Conservation (phyloP, 306 rosid species). For the Castanospermum australe region DNA sequence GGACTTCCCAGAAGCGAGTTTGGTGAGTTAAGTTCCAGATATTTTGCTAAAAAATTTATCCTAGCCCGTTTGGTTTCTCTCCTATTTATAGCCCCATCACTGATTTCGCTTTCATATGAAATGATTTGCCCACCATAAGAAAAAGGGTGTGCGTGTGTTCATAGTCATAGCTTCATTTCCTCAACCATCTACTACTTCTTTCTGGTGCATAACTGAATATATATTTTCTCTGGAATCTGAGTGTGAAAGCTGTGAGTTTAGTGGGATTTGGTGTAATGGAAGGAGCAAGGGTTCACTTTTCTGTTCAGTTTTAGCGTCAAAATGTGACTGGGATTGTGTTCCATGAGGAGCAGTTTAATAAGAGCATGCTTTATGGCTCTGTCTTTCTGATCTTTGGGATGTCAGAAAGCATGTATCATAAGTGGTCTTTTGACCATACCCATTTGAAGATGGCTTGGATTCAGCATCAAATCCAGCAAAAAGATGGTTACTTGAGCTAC, state of each 20-base stretch:
- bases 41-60: not conserved
- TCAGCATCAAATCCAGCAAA: constrained; percentile 49
- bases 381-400: constrained; percentile 42
- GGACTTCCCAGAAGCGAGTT: constrained; percentile 37
- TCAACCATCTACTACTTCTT: not conserved
- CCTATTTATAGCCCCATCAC: constrained; percentile 13
- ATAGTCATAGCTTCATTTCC: not conserved
- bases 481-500: constrained; percentile 62
- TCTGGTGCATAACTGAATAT: not conserved
- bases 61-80: not conserved
- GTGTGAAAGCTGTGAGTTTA: not conserved
- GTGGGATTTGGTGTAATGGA: constrained; percentile 8
- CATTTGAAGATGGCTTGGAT: constrained; percentile 67
- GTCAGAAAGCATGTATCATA: constrained; percentile 32
- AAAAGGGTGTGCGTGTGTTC: not conserved
- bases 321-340: constrained; percentile 26
- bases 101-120: constrained; percentile 14
- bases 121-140: not conserved
- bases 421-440: constrained; percentile 50
- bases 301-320: constrained; percentile 9
- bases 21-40: constrained; percentile 40
- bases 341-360: constrained; percentile 21
- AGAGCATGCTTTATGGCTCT: constrained; percentile 25
- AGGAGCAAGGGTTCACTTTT: not conserved
- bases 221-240: constrained; percentile 18